Evolutionary conservation across 129 eudicot genomes (phyloP).

Genomic region (Apium graveolens): DNA sequence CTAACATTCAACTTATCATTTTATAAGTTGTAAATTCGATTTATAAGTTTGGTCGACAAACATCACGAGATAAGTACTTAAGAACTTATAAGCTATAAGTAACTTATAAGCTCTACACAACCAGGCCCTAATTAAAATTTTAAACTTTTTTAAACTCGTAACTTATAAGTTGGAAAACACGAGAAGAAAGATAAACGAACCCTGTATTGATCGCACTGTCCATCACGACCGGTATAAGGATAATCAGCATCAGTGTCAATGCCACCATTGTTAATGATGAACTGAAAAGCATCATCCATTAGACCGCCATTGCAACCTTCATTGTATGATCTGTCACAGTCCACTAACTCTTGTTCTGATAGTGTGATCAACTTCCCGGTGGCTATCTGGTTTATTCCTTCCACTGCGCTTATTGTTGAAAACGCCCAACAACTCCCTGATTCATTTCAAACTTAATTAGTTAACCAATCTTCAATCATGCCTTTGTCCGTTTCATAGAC

Average conservation of each 20-base stretch:
- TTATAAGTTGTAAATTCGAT: too few species aligned
- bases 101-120: too few species aligned
- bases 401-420: conserved; percentile 44
- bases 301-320: conserved; percentile 52
- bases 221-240: conserved; percentile 35
- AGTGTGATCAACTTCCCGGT: conserved; percentile 26
- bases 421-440: conserved; percentile 67
- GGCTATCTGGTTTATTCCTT: conserved; percentile 43
- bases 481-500: too few species aligned
- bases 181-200: neutral
- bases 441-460: neutral
- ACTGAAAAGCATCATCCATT: conserved; percentile 43
- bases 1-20: too few species aligned
- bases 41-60: too few species aligned
- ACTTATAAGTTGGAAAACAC: neutral
- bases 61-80: too few species aligned
- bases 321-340: conserved; percentile 33
- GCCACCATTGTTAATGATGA: conserved; percentile 45
- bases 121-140: too few species aligned
- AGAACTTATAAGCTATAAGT: too few species aligned
- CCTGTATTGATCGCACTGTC: conserved; percentile 9
- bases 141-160: neutral
- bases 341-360: conserved; percentile 54
- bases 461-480: too few species aligned
- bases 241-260: conserved; percentile 44